Percentiles rank a stretch among this genome's conserved stretches.
Conservation (phyloP, 495 filamentous ascomycete species). For the Opeltia flavorubescens region DNA sequence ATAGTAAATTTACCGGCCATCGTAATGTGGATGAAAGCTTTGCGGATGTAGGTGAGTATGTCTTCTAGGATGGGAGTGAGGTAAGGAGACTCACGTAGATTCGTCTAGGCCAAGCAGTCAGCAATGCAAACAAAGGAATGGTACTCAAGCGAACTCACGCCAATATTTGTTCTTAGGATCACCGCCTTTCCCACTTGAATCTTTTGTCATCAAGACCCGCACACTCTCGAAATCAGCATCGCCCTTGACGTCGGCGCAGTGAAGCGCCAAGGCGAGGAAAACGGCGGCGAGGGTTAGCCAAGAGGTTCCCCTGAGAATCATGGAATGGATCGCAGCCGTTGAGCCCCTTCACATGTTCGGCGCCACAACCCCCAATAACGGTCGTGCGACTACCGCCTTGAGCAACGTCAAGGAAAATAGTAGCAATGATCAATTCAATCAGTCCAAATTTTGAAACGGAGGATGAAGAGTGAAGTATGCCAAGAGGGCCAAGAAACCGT, state of each 20-base stretch:
- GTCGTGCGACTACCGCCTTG: too few species aligned
- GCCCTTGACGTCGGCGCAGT: conserved; percentile 4
- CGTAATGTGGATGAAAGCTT: conserved; percentile 49
- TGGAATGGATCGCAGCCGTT: background rate
- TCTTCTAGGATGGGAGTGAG: background rate
- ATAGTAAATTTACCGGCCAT: conserved; percentile 35
- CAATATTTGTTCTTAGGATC: conserved; percentile 45
- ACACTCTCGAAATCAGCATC: conserved; percentile 30
- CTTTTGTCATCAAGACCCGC: conserved; percentile 27
- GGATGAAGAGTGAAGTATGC: too few species aligned
- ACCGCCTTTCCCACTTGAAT: conserved; percentile 30
- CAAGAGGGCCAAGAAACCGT: too few species aligned
- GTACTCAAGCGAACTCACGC: conserved; percentile 27
- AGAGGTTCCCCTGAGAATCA: background rate
- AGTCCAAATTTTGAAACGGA: too few species aligned
- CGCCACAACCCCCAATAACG: too few species aligned
- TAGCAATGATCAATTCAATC: too few species aligned
- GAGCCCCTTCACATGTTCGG: background rate
- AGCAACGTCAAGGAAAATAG: too few species aligned
- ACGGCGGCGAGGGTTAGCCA: background rate
- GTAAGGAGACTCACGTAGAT: conserved; percentile 31
- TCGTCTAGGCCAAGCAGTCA: conserved; percentile 27
- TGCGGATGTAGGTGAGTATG: conserved; percentile 7
- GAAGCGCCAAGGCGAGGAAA: background rate
- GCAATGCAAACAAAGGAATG: conserved; percentile 5